Evolutionary conservation across 345 rosid species (phyloP), one percentile per base, ranked within the genome.

Genomic region (Kernera saxatilis): DNA sequence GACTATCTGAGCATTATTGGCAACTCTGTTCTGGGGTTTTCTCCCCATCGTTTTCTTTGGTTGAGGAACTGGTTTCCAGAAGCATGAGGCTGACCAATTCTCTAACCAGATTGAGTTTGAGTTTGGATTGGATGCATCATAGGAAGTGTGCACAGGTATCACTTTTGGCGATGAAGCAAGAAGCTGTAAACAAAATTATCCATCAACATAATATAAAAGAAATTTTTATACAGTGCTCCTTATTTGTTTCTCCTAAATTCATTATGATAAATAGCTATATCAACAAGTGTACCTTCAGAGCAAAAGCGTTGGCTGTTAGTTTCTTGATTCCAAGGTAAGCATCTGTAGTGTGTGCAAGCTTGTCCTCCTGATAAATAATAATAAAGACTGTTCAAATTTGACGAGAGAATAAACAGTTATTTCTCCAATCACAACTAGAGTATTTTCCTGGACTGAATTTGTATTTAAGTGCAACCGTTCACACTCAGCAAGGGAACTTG

Each of bases 61-160:
- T 70, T 78, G 89, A 61, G 93, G 78, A 61, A 75, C 39, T 50
- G 92, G 86, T 80, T 82, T 90, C 98, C 98, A 93, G 70, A 87
- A 86, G 51, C 59, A 48, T 23, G 91, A 88, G 19, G 77, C 79
- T 49, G 98, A 86, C 98, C 98, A 93, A 62, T 84, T 79, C 58
- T 80, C 89, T 80, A 90, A 83, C 98, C 98, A 93, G 74, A 70
- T 84, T 26, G 81, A 68, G 68, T 76, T 82, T 12, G 98, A 86
- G 80, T 90, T 82, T 74, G 93, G 84, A 44, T 84, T 83, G 35
- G 18, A 73, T 39, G 84, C 26, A 71, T 85, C 88, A 71, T 87
- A 88, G 32, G 44, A 71, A 51, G 81, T 72, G 64, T 3, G 76
- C 71, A 88, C 82, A 49, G 97, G 89, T 84, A 76, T 77, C 71